Conservation (phyloP, 768 basidiomycete genomes). For the Pleurotus salmoneostramineus region DNA sequence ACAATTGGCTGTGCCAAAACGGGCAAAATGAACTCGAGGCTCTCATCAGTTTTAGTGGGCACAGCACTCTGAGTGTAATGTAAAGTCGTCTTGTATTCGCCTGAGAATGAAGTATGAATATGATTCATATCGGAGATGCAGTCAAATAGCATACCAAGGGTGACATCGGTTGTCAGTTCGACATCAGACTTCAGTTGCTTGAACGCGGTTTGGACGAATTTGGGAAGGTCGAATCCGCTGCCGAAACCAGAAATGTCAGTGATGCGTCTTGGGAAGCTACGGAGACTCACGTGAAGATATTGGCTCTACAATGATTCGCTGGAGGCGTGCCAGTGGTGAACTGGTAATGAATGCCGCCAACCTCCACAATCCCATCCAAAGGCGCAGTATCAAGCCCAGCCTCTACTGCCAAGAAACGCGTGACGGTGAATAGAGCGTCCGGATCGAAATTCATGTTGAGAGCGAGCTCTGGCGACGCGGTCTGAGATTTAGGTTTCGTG, state of each 20-base stretch:
- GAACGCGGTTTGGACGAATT: constrained; percentile 64
- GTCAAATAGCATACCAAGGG: constrained; percentile 39
- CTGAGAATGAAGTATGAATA: constrained; percentile 24
- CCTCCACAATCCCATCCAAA: constrained; percentile 59
- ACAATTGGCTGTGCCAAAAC: constrained; percentile 72
- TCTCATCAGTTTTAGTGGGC: constrained; percentile 56
- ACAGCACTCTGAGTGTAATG: constrained; percentile 56
- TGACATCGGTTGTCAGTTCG: constrained; percentile 46
- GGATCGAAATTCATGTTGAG: constrained; percentile 70
- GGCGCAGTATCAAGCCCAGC: constrained; percentile 58
- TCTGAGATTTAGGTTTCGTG: constrained; percentile 48
- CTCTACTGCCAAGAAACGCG: constrained; percentile 60
- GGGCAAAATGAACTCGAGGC: constrained; percentile 61
- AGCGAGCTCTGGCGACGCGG: constrained; percentile 52
- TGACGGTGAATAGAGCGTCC: constrained; percentile 63
- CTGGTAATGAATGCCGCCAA: constrained; percentile 67
- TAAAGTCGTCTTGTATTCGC: constrained; percentile 60
- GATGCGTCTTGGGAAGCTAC: neutral
- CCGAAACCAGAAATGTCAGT: neutral
- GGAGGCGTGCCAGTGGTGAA: constrained; percentile 29
- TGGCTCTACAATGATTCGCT: constrained; percentile 30
- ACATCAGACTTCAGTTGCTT: constrained; percentile 61
- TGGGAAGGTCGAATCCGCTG: constrained; percentile 61
- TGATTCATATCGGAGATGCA: neutral
- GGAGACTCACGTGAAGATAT: constrained; percentile 48